These are phyloP conservation scores for Starmerella potacharoeniae DNA, from an alignment of 805 yeast genomes.

Conservation along the genomic window DNA sequence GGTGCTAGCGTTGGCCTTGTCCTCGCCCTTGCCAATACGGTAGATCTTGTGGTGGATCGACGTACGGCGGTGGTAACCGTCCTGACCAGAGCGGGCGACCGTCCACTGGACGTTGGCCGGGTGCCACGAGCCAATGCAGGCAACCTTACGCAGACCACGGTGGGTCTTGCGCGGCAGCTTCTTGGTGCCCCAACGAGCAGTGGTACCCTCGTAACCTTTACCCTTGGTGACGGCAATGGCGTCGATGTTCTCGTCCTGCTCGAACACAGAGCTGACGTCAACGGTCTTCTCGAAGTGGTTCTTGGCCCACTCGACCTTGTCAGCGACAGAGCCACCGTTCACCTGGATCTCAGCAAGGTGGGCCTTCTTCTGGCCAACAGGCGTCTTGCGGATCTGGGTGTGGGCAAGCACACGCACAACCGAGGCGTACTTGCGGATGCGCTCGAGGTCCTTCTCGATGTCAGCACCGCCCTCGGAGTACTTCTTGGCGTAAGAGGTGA, in stretches of 20 bases:
- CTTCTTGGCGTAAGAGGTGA: constrained; percentile 99
- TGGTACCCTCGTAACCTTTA: constrained; percentile 99
- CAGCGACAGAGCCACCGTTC: constrained; percentile 98
- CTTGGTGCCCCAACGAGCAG: constrained; percentile 99
- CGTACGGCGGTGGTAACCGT: constrained; percentile 99
- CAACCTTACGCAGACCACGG: constrained; percentile 99
- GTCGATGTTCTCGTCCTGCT: constrained; percentile 97
- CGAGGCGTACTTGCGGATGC: constrained; percentile 95
- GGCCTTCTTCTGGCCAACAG: constrained; percentile 98
- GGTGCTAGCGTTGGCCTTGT: constrained; percentile 90
- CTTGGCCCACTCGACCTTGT: constrained; percentile 97
- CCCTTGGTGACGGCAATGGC: constrained; percentile 99
- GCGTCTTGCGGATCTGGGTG: constrained; percentile 99
- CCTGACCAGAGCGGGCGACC: constrained; percentile 99
- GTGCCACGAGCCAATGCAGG: constrained; percentile 99
- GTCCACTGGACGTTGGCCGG: constrained; percentile 99
- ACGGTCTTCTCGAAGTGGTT: constrained; percentile 99
- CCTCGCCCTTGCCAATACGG: constrained; percentile 97
- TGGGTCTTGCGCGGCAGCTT: constrained; percentile 99
- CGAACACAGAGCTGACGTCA: constrained; percentile 88
- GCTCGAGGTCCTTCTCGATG: constrained; percentile 91
- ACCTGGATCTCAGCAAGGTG: constrained; percentile 99
- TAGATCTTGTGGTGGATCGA: constrained; percentile 99
- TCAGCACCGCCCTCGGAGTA: constrained; percentile 84
- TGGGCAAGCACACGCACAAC: constrained; percentile 98